Base-by-base conservation (phyloP, 495 filamentous ascomycete species). In the Parathielavia appendiculata region DNA sequence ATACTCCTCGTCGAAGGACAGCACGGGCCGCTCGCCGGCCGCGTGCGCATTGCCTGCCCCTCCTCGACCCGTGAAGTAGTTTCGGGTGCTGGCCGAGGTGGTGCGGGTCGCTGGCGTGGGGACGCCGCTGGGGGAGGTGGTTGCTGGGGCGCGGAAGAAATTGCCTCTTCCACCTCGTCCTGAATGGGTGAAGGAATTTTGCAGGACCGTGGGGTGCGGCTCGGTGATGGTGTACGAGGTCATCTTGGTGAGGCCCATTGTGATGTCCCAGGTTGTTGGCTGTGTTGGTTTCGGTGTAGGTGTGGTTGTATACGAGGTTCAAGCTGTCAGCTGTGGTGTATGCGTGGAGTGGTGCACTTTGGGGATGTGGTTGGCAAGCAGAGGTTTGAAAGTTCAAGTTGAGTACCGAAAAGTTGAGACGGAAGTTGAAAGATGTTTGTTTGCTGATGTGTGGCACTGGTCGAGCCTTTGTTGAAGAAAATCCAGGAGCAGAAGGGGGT, bases 1-100 rank as follows among this genome's bases (percentile, higher is more conserved):
- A 58, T 92, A 84, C 70, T 97, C 92, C 79, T 97, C 92, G 73
- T 96, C 90, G 75, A 97, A 93, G 59, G 82, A 86, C 77, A 96
- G 88, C 65, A 90, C 83, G 61, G 88, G 81, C 45, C 87, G 84
- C 67, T 82, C 79, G 36, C 64, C 64, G 60, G 79, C 74, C 60
- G 76, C 75, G 76, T 89, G 87, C 59, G 91, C 80, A 75, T 97
- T 98, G 62, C 93, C 93, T 46, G 87, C 90, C 35, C 93, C 93
- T 49, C 93, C 93, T 36, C 92, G 87, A 63, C 93, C 92, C 16
- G 85, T 84, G 65, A 80, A 82, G 83, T 87, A 95, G 66, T 79
- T 79, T 51, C 83, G 78, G 30, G 75, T 72, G 48, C 62, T 73
- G 19, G 71, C 72, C 19, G 58, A 22, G n/a, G 56, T 30, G n/a